Base-by-base conservation (phyloP, 768 basidiomycete species). In the Collybia sordida region DNA sequence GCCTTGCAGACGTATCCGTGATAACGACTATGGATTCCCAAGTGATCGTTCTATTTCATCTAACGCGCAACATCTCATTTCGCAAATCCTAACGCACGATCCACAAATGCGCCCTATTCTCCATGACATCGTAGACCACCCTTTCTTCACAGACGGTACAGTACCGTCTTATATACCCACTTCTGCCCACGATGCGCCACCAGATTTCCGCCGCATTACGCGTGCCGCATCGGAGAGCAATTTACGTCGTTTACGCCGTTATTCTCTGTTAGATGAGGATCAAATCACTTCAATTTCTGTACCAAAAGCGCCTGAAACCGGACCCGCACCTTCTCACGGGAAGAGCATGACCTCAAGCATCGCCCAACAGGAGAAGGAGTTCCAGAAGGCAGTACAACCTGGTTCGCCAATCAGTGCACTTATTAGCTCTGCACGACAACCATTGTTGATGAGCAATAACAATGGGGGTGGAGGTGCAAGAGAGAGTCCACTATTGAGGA, bases 371-470 rank as follows among this genome's bases (percentile, higher is more conserved):
- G 97, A 99, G 79, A 87, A 88, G 65, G 97, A 98, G 67, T 98
- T 98, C 85, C 88, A 90, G 72, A 86, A 88, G 60, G 97, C 94
- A 1, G 91, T 98, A 1, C 92, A 94, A 62, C 96, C 95, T 5
- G 93, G 91, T 37, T 91, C 88, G 53, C 97, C 97, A 0, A 95
- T 99, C 52, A 90, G 91, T 23, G 92, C 91, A 2, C 71, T 99
- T 42, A 79, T 99, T 59, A 88, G 82, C 57, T 93, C 92, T 2
- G 94, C 94, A 5, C 79, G 88, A 50, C 90, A 93, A 65, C 94
- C 94, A 0, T 73, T 97, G 35, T 72, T 96, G 43, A 88, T 93
- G 68, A 77, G 77, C 17, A 77, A 67, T 15, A 59, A 62, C 7
- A 61, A 47, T 37, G 53, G 44, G 38, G 56, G 36, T 42, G 60